Evolutionary conservation across 2,329 filamentous ascomycete species (phyloP), one percentile per base, ranked within the genome.

Genomic region (Penicillium sp.): DNA sequence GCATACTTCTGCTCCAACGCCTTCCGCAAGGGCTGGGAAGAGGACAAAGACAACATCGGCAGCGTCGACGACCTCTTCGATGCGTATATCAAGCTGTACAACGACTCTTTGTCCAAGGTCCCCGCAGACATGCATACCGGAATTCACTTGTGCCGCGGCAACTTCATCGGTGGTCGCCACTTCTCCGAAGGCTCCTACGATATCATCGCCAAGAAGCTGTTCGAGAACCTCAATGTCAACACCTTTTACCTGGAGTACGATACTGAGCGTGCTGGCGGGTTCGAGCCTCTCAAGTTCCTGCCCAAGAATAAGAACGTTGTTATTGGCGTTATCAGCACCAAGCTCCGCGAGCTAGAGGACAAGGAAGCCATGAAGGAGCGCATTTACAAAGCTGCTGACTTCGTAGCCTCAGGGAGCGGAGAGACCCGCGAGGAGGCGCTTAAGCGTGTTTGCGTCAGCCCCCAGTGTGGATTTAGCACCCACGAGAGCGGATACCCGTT

Each of bases 1-100:
- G 84, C 84, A 8, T 87, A 89, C 71, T 90, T 90, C 72, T 90
- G 87, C 73, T 87, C 84, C 24, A 77, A 86, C 48, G 82, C 84
- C 65, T 89, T 89, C 81, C 80, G 87, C 28, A 74, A 82, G 45
- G 86, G 86, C 12, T 90, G 86, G 84, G 81, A 81, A 39, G 80
- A 80, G 8, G 88, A 90, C 66, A 73, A 79, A 44, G 80, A 85
- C 62, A 90, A 90, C 68, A 81, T 79, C 43, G 82, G 84, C 67
- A 82, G 83, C 0, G 82, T 87, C 2, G 86, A 89, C 39, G 84
- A 87, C 59, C 83, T 90, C 26, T 80, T 92, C 13, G 86, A 89
- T 61, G 82, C 85, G 15, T 92, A 92, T 73, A 87, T 92, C 66
- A 77, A 80, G 54, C 82, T 90, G 57, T 91, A 91, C 77, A 91